Base-by-base conservation (phyloP, 768 basidiomycete genomes). In the Hypholoma fasciculare region DNA sequence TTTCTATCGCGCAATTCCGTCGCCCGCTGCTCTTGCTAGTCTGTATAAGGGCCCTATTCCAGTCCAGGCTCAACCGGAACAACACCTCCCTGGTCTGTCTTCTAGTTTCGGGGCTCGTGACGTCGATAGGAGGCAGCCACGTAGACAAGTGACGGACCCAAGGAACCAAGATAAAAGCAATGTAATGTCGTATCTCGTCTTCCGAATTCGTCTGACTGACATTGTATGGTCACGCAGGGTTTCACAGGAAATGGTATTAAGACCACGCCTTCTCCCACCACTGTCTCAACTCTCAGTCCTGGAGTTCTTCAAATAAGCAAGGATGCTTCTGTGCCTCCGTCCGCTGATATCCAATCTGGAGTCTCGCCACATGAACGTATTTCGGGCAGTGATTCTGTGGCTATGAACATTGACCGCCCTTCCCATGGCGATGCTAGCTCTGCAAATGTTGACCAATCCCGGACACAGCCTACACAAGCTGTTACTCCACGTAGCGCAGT, bases 1-100 rank as follows among this genome's bases (percentile, higher is more conserved):
- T 55, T 76, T 85, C 63, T 92, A 83, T 69, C 81, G 82, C 20
- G 82, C 89, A 27, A 67, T 82, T 47, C 88, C 90, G 23, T 80
- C 85, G 58, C 90, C 89, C 27, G 77, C 77, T 14, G 81, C 79
- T 49, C 82, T 92, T 39, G 86, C 85, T 37, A 79, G 75, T 49
- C 72, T 89, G 56, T 92, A 89, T 72, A 72, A 83, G 57, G 90
- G 90, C 37, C 72, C 79, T n/a, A 71, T 66, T 17, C 37, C 64
- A 1, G 49, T 57, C 8, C 55, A 64, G 13, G n/a, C 53, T 55
- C 54, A 59, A 46, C 47, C 53, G 17, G 57, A 46, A 36, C 61
- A 59, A 46, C 54, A 52, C 46, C 51, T 51, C 17, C 40, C 40
- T 42, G 40, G 30, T 54, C 23, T 46, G 30, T 34, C 30, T 9